phyloP scores from a whole-genome alignment of 2,329 filamentous ascomycete species.

The Neocucurbitaria cava region DNA sequence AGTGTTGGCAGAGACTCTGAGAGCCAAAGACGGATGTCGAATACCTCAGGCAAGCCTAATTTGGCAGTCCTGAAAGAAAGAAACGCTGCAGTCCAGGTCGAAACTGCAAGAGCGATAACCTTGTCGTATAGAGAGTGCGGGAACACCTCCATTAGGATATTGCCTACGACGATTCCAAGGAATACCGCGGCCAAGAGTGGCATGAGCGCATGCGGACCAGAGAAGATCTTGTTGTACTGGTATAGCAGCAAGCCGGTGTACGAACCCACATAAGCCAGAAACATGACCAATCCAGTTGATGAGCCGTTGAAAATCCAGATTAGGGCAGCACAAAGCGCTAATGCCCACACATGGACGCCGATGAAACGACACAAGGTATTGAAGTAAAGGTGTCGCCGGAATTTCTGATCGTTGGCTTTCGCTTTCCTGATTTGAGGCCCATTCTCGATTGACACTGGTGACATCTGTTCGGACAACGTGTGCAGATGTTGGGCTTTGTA shows the following conservation, averaged over 20 bases:
- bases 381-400: slow-evolving; percentile 60
- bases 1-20: slow-evolving; percentile 22
- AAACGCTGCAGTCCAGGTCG: slow-evolving; percentile 61
- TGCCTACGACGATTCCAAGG: slow-evolving; percentile 57
- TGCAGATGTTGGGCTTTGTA: slow-evolving; percentile 61
- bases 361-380: slow-evolving; percentile 58
- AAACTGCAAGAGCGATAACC: slow-evolving; percentile 57
- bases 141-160: slow-evolving; percentile 51
- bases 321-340: slow-evolving; percentile 58
- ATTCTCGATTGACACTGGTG: slow-evolving; percentile 50
- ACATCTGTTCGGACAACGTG: slow-evolving; percentile 52
- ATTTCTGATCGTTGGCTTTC: slow-evolving; percentile 54
- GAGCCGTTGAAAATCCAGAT: slow-evolving; percentile 61
- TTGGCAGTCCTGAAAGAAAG: slow-evolving; percentile 58
- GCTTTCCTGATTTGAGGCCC: slow-evolving; percentile 53
- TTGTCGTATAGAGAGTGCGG: slow-evolving; percentile 54
- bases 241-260: slow-evolving; percentile 63
- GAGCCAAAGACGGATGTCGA: slow-evolving; percentile 39
- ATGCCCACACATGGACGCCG: slow-evolving; percentile 60
- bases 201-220: slow-evolving; percentile 57
- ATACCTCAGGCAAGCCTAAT: slow-evolving; percentile 54
- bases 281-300: slow-evolving; percentile 55
- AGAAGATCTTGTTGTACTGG: slow-evolving; percentile 58
- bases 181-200: slow-evolving; percentile 56
- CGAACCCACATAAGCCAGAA: slow-evolving; percentile 56